Base-by-base conservation (phyloP, 208 protist species). In the Strigomonas culicis region DNA sequence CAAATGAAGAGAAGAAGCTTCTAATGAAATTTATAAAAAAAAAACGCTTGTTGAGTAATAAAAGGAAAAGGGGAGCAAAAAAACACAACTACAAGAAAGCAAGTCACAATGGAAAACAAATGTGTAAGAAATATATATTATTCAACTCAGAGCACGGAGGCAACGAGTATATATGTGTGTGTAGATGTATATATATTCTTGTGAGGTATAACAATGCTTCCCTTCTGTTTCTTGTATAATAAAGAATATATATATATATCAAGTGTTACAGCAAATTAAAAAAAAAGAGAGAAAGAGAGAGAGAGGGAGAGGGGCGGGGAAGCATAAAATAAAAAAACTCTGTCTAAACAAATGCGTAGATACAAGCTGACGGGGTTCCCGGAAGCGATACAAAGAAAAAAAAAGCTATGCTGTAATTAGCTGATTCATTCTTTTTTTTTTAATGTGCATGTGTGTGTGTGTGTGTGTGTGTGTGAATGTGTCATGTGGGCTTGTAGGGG, bases 181-280 rank as follows among this genome's bases (percentile, higher is more conserved):
- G 47, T 28, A 21, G 6, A 21, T 52, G n/a, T 52, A 52, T 52
- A 6, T 24, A n/a, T 21, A 22, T 10, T 7, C n/a, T 27, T 52
- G 6, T 10, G 47, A 22, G 47, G 11, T 52, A 28, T 4, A 4
- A 52, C 15, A 21, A 28, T 52, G 8, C n/a, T 52, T 52, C 22
- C 6, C 6, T 24, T 52, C 6, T 52, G 8, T 52, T 7, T 24
- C n/a, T 52, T 52, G 15, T 19, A 28, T 52, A 22, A 28, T 21
- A 28, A 27, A 7, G 6, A 24, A 21, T 52, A 52, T 53, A 53
- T 4, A 22, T 6, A 32, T 13, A 22, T 59, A 21, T 28, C 7
- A 4, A 59, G 10, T 4, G n/a, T 59, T 13, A 39, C 52, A 65
- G 41, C 3, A 59, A 65, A 25, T 51, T 62, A 66, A 72, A 6